phyloP scores from a whole-genome alignment of 441 rosid species.

The Erysimum pusillum region DNA sequence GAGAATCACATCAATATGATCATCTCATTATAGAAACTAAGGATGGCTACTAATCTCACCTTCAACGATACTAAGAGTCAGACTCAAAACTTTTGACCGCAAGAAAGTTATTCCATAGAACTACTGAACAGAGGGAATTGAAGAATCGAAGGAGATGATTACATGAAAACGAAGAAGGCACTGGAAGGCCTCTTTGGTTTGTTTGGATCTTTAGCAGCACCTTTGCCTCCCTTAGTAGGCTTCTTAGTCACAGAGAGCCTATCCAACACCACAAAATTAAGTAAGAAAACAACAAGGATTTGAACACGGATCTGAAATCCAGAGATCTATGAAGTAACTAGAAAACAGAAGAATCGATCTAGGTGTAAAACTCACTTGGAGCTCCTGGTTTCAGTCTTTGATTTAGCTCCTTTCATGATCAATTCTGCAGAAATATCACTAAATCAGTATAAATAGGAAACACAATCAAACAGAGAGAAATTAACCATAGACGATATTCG shows the following conservation, averaged over 20 bases:
- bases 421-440: conserved; percentile 55
- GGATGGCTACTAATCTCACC: conserved; percentile 10
- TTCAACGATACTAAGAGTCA: neutral
- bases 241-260: conserved; percentile 95
- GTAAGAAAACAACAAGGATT: neutral
- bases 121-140: neutral
- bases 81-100: neutral
- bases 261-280: conserved; percentile 27
- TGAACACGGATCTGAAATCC: conserved; percentile 47
- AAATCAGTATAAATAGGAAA: conserved; percentile 46
- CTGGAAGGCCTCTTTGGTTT: conserved; percentile 97
- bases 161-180: conserved; percentile 99
- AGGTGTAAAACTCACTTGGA: conserved; percentile 58
- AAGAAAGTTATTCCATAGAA: neutral
- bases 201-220: conserved; percentile 92
- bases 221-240: conserved; percentile 63
- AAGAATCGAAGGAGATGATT: conserved; percentile 28
- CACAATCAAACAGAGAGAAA: conserved; percentile 12
- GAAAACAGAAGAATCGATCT: neutral
- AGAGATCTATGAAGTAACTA: conserved; percentile 46
- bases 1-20: conserved; percentile 1
- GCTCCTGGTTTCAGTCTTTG: conserved; percentile 77
- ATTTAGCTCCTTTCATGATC: conserved; percentile 88
- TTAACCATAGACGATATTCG: neutral
- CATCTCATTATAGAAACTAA: neutral